Evolutionary conservation across 2,329 filamentous ascomycete genomes (phyloP), one percentile per base, ranked within the genome.

Genomic region (Akanthomyces muscarius): DNA sequence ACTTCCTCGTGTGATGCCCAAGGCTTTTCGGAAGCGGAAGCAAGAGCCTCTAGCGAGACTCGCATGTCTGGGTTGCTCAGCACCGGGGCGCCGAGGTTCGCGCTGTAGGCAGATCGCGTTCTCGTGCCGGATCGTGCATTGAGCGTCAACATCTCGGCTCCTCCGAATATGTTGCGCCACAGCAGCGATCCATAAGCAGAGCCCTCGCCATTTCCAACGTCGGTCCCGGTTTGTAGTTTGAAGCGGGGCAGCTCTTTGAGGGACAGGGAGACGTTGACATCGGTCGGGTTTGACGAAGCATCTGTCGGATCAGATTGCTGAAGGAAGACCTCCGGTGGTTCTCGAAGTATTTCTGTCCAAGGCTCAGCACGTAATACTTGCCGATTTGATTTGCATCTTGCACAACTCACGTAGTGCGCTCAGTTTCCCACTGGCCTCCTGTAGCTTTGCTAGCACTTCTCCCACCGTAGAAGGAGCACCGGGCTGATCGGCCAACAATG

Each of bases 1-100:
- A 89, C 87, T 76, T 99, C 94, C 70, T 98, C 94, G 72, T 99
- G 94, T 67, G 91, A 95, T 25, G 95, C 92, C 90, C 92, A 98
- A 14, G 88, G 85, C 77, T 98, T 97, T 66, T 94, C 85, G 0
- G 91, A 96, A 51, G 91, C 88, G 66, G 91, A 96, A 11, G 89
- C 88, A 51, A 97, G 80, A 1, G 85, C 92, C 68, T 96, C 93
- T 65, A 96, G 70, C 68, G 94, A 89, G 65, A 92, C 80, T 65
- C 89, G 85, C 69, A 92, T 79, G 72, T 97, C 89, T 0, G 95
- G 93, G 73, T 97, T 90, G 76, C 90, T 91, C 62, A 90, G 80
- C 53, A 99, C 81, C 0, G 95, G 95, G 0, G 91, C 88, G 65
- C 92, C 89, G 65, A 98, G 89, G 63, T 87, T 88, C 61, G 91